Base-by-base conservation (phyloP, 345 rosid genomes). In the Aquilaria sinensis region DNA sequence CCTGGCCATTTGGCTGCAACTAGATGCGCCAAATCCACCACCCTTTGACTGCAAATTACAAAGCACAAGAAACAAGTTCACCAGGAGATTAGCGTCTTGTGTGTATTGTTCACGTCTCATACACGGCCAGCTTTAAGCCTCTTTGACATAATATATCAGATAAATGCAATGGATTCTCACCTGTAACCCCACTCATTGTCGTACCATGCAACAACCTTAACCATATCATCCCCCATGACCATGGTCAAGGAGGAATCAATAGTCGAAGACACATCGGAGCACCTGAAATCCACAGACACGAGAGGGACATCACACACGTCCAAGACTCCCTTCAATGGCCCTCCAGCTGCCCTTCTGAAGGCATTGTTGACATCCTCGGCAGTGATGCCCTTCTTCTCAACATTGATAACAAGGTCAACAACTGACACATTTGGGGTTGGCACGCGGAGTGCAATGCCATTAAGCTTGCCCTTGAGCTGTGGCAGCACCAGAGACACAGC, bases 111-210 rank as follows among this genome's bases (percentile, higher is more conserved):
- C 43, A 37, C 7, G 5, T 37, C 5, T 37, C 43, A 37, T 37
- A 37, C 43, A 37, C 7, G 43, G 1, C 43, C 43, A 37, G 43
- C 43, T 37, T 37, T 37, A 7, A 37, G 23, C 23, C 23, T 0
- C 23, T 23, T 23, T 23, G 23, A 23, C 23, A 23, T 23, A 23
- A 23, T 23, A 12, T 5, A n/a, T n/a, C 23, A 31, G 31, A 53
- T 8, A 6, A 16, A 31, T 23, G 9, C 31, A 30, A 32, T 55
- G 11, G 7, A 13, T 53, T 10, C 79, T 71, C 59, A 93, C 97
- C 97, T 87, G 85, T 93, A 93, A 14, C 98, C 96, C 98, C 98
- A 90, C 74, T 93, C 96, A 34, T 93, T 93, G 86, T 93, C 98
- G 65, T 93, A 90, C 98, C 98, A 93, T 16, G 97, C 98, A 0